Base-by-base conservation (phyloP, 2,329 filamentous ascomycete genomes). In the Helicocarpus griseus region DNA sequence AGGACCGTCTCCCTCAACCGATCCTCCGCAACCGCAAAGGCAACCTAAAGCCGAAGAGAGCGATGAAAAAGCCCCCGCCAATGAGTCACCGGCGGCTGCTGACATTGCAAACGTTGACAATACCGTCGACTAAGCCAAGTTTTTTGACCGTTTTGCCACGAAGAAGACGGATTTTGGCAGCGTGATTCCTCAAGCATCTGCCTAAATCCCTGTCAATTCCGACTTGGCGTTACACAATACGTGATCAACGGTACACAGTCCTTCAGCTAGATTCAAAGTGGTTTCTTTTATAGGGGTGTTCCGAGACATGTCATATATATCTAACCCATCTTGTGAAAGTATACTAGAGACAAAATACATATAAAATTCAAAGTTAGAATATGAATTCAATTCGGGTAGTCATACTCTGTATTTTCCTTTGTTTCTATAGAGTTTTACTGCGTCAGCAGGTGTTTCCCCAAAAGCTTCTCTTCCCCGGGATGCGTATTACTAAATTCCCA, bases 71-170 rank as follows among this genome's bases (percentile, higher is more conserved):
- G 19, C 45, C 13, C 24, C 13, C 2, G 6, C 45, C 11, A 26
- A 36, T 47, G 31, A 47, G 7, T 11, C 45, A 47, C 17, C 7
- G 11, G 29, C 45, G 19, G 21, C 31, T 7, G 14, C 19, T 14
- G 26, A 29, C 36, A 35, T 14, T 5, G n/a, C 14, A 17, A 31
- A 48, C 33, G 24, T 21, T 26, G 47, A 49, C 11, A 35, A 40
- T 40, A 11, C 47, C 21, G 31, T 48, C 21, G 47, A 49, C 19
- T 39, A 21, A 49, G 19, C 24, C n/a, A 49, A 41, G 24, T 22
- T 4, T 6, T 4, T 26, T 47, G 7, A 17, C 29, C 21, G 31
- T 36, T 47, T 47, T 47, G 45, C 45, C 45, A 47, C 45, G 5
- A 1, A 11, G 2, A 6, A 7, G 21, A 24, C 14, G 19, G 19